These are phyloP conservation scores for Penicillium maclennaniae DNA, from an alignment of 495 filamentous ascomycete genomes.

Conservation along the genomic window DNA sequence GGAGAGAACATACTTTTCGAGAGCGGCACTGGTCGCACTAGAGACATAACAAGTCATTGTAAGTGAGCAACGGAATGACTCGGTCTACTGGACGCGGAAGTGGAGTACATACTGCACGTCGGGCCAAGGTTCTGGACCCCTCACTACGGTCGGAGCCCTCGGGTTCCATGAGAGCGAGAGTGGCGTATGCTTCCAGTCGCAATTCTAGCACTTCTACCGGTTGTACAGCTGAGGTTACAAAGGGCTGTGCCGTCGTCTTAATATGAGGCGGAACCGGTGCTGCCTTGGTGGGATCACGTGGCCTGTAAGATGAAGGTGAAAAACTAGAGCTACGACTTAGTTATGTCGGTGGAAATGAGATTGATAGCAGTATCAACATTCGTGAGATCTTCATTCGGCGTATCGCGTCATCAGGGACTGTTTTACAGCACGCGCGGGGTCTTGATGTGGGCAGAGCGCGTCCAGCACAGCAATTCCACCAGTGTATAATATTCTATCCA, in stretches of 20 bases:
- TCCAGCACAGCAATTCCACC: conserved; percentile 18
- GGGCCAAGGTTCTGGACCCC: conserved; percentile 13
- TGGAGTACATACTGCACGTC: conserved; percentile 34
- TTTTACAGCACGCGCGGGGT: neutral
- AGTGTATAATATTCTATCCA: conserved; percentile 16
- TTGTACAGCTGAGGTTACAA: too few relatives aligned
- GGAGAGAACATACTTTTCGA: conserved; percentile 40
- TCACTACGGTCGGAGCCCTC: conserved; percentile 32
- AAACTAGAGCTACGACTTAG: neutral
- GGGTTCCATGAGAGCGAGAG: conserved; percentile 26
- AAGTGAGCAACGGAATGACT: neutral
- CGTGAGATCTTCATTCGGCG: conserved; percentile 14
- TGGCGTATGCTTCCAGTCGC: neutral
- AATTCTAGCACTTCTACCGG: neutral
- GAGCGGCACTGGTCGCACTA: conserved; percentile 50
- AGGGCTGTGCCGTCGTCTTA: neutral
- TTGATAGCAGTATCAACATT: neutral
- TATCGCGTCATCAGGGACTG: conserved; percentile 10
- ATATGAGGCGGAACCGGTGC: neutral
- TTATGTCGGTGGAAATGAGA: neutral
- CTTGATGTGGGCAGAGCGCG: conserved; percentile 11
- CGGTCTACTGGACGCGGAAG: neutral
- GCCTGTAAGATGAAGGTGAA: neutral
- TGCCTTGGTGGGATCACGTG: conserved; percentile 1
- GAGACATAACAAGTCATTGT: conserved; percentile 8